A percentile compares a stretch with the other conserved stretches of the same genome.
Evolutionary conservation across 129 eudicot species (phyloP).

Genomic region (Sambucus nigra): DNA sequence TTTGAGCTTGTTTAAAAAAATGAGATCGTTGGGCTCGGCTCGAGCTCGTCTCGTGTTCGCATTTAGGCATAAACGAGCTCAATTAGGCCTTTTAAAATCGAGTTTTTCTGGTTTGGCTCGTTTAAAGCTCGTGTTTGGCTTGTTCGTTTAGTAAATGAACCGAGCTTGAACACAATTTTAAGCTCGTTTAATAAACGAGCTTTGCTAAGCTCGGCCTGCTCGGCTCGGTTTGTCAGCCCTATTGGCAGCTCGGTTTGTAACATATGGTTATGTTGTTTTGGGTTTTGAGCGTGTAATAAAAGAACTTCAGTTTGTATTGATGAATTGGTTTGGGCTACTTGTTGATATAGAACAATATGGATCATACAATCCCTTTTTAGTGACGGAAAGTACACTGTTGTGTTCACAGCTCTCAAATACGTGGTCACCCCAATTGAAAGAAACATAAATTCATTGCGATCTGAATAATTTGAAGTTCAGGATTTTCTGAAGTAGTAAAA

Average conservation of each 20-base stretch:
- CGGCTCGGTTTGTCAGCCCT: too few species aligned
- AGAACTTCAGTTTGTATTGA: not conserved
- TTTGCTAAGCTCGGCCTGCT: too few species aligned
- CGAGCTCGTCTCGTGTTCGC: too few species aligned
- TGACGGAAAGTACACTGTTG: not conserved
- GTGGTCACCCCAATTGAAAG: not conserved
- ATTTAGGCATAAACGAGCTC: too few species aligned
- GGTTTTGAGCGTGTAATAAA: not conserved
- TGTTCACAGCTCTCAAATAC: not conserved
- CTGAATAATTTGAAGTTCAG: not conserved
- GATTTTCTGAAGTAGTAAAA: not conserved
- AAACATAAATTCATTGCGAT: not conserved
- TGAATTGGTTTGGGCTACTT: not conserved
- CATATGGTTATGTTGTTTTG: not conserved
- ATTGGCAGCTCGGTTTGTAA: constrained; percentile 4
- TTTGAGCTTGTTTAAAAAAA: too few species aligned
- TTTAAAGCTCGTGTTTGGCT: too few species aligned
- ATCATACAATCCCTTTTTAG: not conserved
- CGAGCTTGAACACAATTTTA: too few species aligned
- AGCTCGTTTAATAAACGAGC: too few species aligned
- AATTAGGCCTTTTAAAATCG: too few species aligned
- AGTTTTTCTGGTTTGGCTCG: too few species aligned
- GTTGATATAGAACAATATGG: constrained; percentile 2
- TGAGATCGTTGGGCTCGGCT: too few species aligned
- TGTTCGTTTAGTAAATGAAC: too few species aligned